These are phyloP conservation scores for Calonectria leucothoes DNA, from an alignment of 2,329 filamentous ascomycete species.

Conservation along the genomic window DNA sequence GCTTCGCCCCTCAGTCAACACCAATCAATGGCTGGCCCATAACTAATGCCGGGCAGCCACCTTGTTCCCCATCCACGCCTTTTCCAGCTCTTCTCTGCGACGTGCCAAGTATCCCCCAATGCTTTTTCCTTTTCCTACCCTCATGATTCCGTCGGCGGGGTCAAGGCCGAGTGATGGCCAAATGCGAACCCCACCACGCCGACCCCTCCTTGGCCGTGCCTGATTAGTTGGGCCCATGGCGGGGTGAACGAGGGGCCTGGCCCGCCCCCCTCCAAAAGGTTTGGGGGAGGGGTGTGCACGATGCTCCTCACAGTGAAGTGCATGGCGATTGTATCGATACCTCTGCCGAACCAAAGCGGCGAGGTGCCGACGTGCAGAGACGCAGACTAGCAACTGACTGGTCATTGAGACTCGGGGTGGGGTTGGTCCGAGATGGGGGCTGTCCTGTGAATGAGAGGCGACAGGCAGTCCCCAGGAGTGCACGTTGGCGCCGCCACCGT, in stretches of 20 bases:
- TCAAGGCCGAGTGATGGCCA: slow-evolving; percentile 25
- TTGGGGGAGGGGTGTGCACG: slow-evolving; percentile 2
- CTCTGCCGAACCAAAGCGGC: not conserved
- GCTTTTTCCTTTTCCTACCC: slow-evolving; percentile 23
- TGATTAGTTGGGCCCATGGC: slow-evolving; percentile 15
- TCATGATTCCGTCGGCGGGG: slow-evolving; percentile 35
- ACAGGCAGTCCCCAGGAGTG: not conserved
- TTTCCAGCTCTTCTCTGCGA: not conserved
- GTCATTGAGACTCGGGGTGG: slow-evolving; percentile 33
- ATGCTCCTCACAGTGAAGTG: not conserved
- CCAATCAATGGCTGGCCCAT: not conserved
- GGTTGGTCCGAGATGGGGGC: slow-evolving; percentile 38
- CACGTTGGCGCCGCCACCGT: not conserved
- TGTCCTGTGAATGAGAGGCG: not conserved
- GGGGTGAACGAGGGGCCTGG: slow-evolving; percentile 7
- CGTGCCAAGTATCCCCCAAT: slow-evolving; percentile 10
- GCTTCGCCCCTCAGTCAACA: not conserved
- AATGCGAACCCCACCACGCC: slow-evolving; percentile 32
- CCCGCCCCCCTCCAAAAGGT: not conserved
- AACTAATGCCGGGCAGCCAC: not conserved
- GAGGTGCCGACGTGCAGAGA: not conserved
- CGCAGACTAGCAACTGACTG: not conserved
- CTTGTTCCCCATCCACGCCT: not conserved
- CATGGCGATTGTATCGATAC: not conserved
- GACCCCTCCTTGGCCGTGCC: slow-evolving; percentile 16